Percentiles rank a stretch among this genome's conserved stretches.
These are phyloP conservation scores for Gossypium laxum DNA, from an alignment of 441 rosid genomes.

Conservation along the genomic window DNA sequence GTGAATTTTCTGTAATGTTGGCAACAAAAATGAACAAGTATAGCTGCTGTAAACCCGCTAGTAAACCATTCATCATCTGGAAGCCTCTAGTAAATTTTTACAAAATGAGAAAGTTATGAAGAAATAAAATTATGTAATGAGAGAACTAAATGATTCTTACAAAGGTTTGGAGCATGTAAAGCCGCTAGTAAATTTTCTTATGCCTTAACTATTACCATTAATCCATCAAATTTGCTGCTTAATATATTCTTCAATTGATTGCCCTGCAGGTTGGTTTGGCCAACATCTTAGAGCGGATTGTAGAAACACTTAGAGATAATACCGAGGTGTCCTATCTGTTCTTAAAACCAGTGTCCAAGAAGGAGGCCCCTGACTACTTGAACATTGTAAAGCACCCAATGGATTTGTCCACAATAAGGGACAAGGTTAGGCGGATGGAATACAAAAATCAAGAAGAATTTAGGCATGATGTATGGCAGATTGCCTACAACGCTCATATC, in stretches of 20 bases:
- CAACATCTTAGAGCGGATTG: constrained; percentile 67
- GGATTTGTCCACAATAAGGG: constrained; percentile 82
- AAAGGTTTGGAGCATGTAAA: background rate
- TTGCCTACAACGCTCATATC: constrained; percentile 61
- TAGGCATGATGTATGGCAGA: constrained; percentile 85
- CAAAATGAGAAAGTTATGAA: background rate
- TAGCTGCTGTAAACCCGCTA: background rate
- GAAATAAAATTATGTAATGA: background rate
- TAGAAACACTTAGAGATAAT: constrained; percentile 52
- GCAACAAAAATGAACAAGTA: background rate
- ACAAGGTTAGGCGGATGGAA: constrained; percentile 79
- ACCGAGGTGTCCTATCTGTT: constrained; percentile 72
- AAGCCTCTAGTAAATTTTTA: background rate
- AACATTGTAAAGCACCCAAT: constrained; percentile 54
- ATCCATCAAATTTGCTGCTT: background rate
- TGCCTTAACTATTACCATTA: background rate
- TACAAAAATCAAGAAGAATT: constrained; percentile 63
- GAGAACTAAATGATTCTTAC: background rate
- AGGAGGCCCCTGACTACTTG: constrained; percentile 90
- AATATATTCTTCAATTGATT: constrained; percentile 4
- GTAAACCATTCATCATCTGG: background rate
- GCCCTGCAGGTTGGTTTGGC: constrained; percentile 70
- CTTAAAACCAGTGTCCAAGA: constrained; percentile 76
- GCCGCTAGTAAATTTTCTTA: constrained; percentile 1
- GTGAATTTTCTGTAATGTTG: background rate